Base-by-base conservation (phyloP, 768 basidiomycete species). In the Dacryopinax primogenitus region DNA sequence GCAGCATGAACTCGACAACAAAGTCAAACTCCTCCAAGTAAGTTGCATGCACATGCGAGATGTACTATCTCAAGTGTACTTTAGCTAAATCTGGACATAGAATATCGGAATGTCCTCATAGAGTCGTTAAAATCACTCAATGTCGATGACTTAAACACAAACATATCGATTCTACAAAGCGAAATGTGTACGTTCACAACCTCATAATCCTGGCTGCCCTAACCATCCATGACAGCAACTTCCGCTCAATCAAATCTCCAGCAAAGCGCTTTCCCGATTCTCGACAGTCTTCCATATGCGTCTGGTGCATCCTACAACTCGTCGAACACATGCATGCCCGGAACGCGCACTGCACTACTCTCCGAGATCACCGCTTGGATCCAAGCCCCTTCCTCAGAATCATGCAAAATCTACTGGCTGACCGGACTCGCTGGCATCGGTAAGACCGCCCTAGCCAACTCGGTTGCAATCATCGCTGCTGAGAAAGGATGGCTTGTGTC, bases 371-470 rank as follows among this genome's bases (percentile, higher is more conserved):
- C 30, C 4, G 4, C 26, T 18, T 58, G 51, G 51, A 32, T 58
- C 13, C 11, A 11, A 30, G 26, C 26, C 4, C 9, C 26, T 30
- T 28, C 51, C 2, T 7, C 23, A 6, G 26, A 9, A 28, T 9
- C 26, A 7, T 23, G 62, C 16, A 3, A 68, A 30, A 44, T 72
- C 18, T 69, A 63, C 45, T 69, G 67, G 68, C 58, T 69, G 3
- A 63, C 44, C 33, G 68, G 68, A 2, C 32, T 63, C n/a, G 65
- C 65, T 23, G 68, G 68, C 3, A 71, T 37, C 28, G 68, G 68
- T n/a, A 69, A 69, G 62, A 66, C 68, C 32, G 66, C 67, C 3
- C 64, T 69, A 21, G 67, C 68, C 11, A 34, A 66, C 62, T 58
- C 51, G 23, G 6, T 58, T 30, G 15, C 13, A 23, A 26, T 13